Evolutionary conservation across 306 rosid genomes (phyloP), one percentile per base, ranked within the genome.

Genomic region (Medicago ruthenica): DNA sequence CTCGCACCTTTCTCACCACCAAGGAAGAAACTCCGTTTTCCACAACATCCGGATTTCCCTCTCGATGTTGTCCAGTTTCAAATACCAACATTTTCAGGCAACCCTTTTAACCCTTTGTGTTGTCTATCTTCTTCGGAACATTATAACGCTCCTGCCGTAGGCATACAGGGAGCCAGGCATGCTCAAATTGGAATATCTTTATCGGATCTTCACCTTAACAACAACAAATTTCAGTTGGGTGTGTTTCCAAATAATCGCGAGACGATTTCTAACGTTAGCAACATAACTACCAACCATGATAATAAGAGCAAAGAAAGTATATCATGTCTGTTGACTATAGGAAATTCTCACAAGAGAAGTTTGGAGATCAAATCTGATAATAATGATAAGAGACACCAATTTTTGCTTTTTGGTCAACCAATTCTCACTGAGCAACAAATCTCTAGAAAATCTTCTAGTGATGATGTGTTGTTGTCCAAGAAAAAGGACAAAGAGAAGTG

Each of bases 81-180:
- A 1, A 63, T 85, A 82, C 91, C 93, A 3, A 71, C 88, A 2
- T 80, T 92, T 85, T 83, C 88, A 54, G 97, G 93, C 88, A 87
- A 89, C 89, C 90, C 92, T 84, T 75, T 90, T 85, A 89, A 87
- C 82, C 97, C 92, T 81, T 78, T 87, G 88, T 86, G 97, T 93
- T 89, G 85, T 92, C 82, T 85, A 73, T 82, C 64, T 2, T 58
- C 64, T 58, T 58, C 92, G 20, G 91, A 90, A 78, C 83, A 86
- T 87, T 84, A 88, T 31, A 27, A 27, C 41, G 41, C 41, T 88
- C 87, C 99, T 86, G 87, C 97, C 85, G 92, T 92, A 92, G 92
- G 99, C 96, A 95, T 95, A 88, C 99, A 95, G 99, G 98, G 99
- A 95, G 99, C 99, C 99, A 95, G 99, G 99, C 99, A 95, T 89